Base-by-base conservation (phyloP, 352 stramenopile genomes). In the Pythium rishiriense region DNA sequence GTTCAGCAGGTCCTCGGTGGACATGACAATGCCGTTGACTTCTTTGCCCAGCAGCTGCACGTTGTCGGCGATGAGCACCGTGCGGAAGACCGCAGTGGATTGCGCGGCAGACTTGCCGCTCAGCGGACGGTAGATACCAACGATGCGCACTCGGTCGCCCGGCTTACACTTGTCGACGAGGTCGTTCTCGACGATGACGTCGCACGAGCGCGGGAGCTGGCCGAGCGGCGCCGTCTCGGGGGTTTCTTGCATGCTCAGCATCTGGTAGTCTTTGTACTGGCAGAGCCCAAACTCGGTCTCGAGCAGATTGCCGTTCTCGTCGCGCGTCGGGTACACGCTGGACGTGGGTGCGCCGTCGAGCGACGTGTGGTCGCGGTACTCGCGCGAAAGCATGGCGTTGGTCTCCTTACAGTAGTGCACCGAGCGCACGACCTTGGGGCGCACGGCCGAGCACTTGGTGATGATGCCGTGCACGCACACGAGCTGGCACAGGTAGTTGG, bases 381-480 rank as follows among this genome's bases (percentile, higher is more conserved):
- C 91, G 33, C 96, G 87, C 28, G 83, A 88, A 37, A 96, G 74
- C 65, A 98, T 96, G 21, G 85, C 74, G 54, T 98, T 96, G 17
- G 97, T 99, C 51, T 96, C 86, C 28, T 94, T 96, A 75, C 97
- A 99, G 78, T 98, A 99, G 67, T 99, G 98, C 9, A 99, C 87
- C 22, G 89, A 98, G 61, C 89, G 86, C 28, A 99, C 93, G 25
- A 99, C 89, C 79, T 99, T 99, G 12, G 98, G 98, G 54, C 98
- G 95, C 59, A 99, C 94, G 4, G 93, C 82, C 12, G 96, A 97
- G 83, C 93, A 97, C 79, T 99, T 99, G 17, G 97, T 99, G 24
- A 99, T 97, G 60, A 99, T 99, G 15, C 98, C 98, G 70, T 99
- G 97, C 0, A 99, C 96, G 66, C 96, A 99, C 41, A 99, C 96